Percentiles rank a stretch among this genome's conserved stretches.
phyloP scores from a whole-genome alignment of 192 early-diverging fungal genomes.

The Podila clonocystis region DNA sequence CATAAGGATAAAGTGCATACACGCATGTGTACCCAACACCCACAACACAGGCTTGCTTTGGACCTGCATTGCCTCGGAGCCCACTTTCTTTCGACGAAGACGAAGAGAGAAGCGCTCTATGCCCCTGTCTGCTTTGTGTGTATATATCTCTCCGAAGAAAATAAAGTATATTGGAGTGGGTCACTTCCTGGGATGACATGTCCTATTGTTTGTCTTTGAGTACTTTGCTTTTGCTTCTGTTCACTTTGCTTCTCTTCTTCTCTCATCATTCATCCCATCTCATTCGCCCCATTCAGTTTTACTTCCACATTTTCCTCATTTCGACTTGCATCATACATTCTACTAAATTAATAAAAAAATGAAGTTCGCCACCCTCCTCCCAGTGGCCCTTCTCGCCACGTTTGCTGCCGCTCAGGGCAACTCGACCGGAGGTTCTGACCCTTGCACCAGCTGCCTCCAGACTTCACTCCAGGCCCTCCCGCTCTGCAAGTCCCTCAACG shows the following conservation, averaged over 20 bases:
- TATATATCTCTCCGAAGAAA: no score
- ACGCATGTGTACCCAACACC: no score
- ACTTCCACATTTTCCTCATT: background rate
- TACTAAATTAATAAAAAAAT: background rate
- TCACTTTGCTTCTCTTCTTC: background rate
- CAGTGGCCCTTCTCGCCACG: slow-evolving; percentile 2
- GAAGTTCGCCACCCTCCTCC: slow-evolving; percentile 17
- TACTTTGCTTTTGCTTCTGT: background rate
- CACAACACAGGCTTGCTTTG: no score
- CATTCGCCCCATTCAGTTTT: background rate
- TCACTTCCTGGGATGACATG: no score
- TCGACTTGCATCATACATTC: background rate
- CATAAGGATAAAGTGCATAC: no score
- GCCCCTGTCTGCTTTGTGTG: no score
- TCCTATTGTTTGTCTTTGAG: background rate
- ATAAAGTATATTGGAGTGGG: no score
- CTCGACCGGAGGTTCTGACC: no score
- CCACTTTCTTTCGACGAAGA: no score
- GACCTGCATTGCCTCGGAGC: no score
- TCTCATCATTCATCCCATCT: background rate
- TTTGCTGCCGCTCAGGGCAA: slow-evolving; percentile 20
- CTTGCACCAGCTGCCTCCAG: slow-evolving; percentile 28
- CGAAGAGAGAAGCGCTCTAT: no score
- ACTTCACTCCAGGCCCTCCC: slow-evolving; percentile 20
- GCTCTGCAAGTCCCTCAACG: slow-evolving; percentile 13